Evolutionary conservation across 768 basidiomycete species (phyloP), one percentile per base, ranked within the genome.

Genomic region (Leccinum incarnatum): DNA sequence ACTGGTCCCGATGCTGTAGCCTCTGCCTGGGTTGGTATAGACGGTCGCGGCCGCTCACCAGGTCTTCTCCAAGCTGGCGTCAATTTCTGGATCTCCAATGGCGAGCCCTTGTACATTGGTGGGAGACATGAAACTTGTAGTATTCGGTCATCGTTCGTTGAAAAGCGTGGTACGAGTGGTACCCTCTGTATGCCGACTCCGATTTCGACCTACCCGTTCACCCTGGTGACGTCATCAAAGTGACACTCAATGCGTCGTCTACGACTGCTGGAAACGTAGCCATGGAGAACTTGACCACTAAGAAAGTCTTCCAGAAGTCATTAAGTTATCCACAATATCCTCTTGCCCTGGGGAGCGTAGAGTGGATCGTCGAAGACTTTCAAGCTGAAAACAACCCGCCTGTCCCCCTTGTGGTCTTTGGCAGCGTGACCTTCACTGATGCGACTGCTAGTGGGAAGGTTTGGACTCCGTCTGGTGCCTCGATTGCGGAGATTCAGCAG

Each of bases 321-420:
- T 65, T 48, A 55, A 47, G 11, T 62, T 69, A n/a, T 30, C 47
- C 6, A 52, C 1, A 45, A 5, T n/a, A 36, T 19, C 53, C 68
- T 32, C 61, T 69, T 40, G 65, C 63, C 19, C 37, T 50, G 42
- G 5, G 53, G 53, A 58, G 60, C 14, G 68, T 61, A 9, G 68
- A 69, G 55, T 69, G 68, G 67, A 67, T 63, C 51, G 58, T 70
- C 2, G 66, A 68, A 12, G 65, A 70, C 60, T 57, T 60, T 48
- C 19, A 57, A 27, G n/a, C 57, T 15, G 9, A 11, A 23, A 47
- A 47, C 3, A 63, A 60, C 32, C 32, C 32, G 9, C 32, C 32
- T 32, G 32, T 32, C 47, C 47, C 58, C 1, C 46, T 70, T 2
- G 60, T 53, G 21, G n/a, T 68, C 58, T 69, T 67, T 51, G 59